Evolutionary conservation across 345 rosid genomes (phyloP).

Genomic region (Firmiana major): DNA sequence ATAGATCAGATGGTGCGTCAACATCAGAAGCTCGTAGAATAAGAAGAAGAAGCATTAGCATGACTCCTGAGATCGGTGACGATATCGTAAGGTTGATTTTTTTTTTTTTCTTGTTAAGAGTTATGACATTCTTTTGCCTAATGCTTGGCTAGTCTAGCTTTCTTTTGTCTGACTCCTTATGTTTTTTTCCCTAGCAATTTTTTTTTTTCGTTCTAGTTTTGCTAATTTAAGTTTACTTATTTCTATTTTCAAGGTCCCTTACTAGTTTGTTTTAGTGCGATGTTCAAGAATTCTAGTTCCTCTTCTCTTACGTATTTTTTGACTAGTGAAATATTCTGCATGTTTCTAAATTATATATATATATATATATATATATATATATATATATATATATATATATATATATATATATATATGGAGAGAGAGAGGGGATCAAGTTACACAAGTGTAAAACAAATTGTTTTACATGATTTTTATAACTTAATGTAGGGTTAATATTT

Average conservation of each 20-base stretch:
- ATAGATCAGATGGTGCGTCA: conserved; percentile 76
- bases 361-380: background rate
- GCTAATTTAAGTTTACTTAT: background rate
- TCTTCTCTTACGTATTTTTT: background rate
- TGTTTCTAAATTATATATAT: background rate
- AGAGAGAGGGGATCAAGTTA: too few relatives aligned
- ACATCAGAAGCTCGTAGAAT: conserved; percentile 72
- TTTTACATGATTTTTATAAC: too few relatives aligned
- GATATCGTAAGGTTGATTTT: conserved; percentile 87
- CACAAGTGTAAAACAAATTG: too few relatives aligned
- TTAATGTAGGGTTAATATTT: too few relatives aligned
- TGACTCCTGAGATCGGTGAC: conserved; percentile 98
- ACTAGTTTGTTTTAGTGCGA: background rate
- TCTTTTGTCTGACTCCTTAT: background rate
- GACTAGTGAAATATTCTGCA: background rate
- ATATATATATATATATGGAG: background rate
- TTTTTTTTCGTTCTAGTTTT: background rate
- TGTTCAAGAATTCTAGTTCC: background rate
- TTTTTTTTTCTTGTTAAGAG: conserved; percentile 10
- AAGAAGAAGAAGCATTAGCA: conserved; percentile 97
- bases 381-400: background rate
- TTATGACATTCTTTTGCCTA: background rate
- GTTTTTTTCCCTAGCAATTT: background rate
- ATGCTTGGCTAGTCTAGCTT: background rate
- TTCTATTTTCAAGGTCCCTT: background rate